These are phyloP conservation scores for Sporodiniella umbellata DNA, from an alignment of 371 early-diverging fungal species.

Conservation along the genomic window DNA sequence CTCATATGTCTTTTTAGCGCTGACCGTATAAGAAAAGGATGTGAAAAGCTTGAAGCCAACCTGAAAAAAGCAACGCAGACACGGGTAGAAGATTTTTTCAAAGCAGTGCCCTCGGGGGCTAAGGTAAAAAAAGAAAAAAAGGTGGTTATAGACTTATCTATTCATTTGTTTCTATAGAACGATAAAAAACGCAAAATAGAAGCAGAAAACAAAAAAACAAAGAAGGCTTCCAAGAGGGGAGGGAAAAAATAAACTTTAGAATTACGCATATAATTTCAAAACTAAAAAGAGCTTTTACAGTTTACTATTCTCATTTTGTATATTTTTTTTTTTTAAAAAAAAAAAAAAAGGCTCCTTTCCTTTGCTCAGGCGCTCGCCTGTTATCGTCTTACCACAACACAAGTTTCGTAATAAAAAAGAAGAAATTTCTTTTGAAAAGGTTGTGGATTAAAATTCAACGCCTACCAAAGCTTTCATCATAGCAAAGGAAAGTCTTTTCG, in stretches of 20 bases:
- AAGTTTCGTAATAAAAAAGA: no score
- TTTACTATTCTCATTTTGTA: no score
- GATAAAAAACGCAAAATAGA: background rate
- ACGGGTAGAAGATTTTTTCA: conserved; percentile 91
- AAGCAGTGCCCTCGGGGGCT: conserved; percentile 13
- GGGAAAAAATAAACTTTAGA: conserved; percentile 4
- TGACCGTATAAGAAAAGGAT: conserved; percentile 87
- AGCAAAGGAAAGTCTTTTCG: no score
- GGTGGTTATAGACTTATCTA: background rate
- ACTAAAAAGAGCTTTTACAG: no score
- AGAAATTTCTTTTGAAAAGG: no score
- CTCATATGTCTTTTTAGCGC: conserved; percentile 52
- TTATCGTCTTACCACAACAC: no score
- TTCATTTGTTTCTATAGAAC: background rate
- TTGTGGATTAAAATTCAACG: no score
- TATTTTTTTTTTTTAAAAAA: no score
- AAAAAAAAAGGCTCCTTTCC: no score
- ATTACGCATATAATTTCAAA: background rate
- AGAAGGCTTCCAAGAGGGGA: conserved; percentile 14
- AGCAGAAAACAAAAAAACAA: conserved; percentile 1
- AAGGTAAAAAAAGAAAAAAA: conserved; percentile 8
- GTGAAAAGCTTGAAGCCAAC: conserved; percentile 78
- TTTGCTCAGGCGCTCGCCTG: no score
- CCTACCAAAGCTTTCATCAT: no score
- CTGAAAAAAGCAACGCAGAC: conserved; percentile 81